Percentiles rank a stretch among this genome's conserved stretches.
These are phyloP conservation scores for Pyrrhoderma lamaoense DNA, from an alignment of 1,284 basidiomycete species.

Conservation along the genomic window DNA sequence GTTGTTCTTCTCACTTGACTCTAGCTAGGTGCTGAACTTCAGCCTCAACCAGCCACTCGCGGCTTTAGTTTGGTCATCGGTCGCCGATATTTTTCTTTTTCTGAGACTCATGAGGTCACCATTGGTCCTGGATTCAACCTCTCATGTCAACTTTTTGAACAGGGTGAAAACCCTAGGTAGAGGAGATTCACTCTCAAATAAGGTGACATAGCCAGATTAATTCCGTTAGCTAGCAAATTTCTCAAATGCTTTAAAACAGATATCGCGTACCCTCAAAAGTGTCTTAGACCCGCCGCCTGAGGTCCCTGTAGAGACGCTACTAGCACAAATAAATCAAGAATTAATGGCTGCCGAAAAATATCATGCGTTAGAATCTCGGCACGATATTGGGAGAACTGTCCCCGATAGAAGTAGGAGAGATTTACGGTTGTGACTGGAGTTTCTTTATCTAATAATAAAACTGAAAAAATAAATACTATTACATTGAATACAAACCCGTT, in stretches of 20 bases:
- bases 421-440: constrained; percentile 10
- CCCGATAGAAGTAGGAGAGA: constrained; percentile 24
- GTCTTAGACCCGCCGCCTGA: constrained; percentile 44
- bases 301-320: constrained; percentile 34
- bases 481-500: too few species aligned
- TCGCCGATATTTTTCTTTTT: constrained; percentile 60
- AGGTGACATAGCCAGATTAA: constrained; percentile 32
- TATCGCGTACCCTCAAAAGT: constrained; percentile 42
- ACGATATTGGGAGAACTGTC: constrained; percentile 19
- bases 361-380: constrained; percentile 39
- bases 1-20: not conserved
- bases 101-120: constrained; percentile 47
- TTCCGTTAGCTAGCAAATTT: not conserved
- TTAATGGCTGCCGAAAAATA: constrained; percentile 57
- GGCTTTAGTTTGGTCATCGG: constrained; percentile 48
- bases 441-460: not conserved
- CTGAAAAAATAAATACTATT: too few species aligned
- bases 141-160: constrained; percentile 42
- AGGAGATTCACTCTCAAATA: constrained; percentile 40
- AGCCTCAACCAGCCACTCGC: constrained; percentile 43
- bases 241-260: constrained; percentile 28
- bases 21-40: not conserved
- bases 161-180: constrained; percentile 38
- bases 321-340: constrained; percentile 50
- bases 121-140: constrained; percentile 45